A percentile compares a stretch with the other conserved stretches of the same genome.
Conservation (phyloP, 73 alveolate species). For the Stentor coeruleus region DNA sequence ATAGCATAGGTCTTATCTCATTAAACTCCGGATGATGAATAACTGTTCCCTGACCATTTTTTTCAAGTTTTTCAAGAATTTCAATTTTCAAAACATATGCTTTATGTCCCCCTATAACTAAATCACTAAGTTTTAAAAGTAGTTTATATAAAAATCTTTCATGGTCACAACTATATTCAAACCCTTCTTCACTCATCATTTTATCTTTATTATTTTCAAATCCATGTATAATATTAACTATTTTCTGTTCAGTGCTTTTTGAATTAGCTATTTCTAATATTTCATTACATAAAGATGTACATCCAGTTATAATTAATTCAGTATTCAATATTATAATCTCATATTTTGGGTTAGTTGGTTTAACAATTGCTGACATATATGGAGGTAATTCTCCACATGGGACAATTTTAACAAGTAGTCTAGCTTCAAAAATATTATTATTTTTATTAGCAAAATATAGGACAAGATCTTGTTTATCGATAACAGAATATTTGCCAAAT, state of each 20-base stretch:
- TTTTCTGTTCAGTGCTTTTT: constrained; percentile 1
- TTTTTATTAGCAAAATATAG: too few relatives aligned
- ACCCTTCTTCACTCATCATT: neutral
- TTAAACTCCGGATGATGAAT: too few relatives aligned
- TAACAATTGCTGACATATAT: too few relatives aligned
- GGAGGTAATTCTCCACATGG: too few relatives aligned
- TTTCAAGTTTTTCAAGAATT: neutral
- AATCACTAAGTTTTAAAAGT: neutral
- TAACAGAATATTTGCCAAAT: too few relatives aligned
- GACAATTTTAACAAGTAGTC: too few relatives aligned
- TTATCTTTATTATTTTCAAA: neutral
- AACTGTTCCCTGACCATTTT: neutral
- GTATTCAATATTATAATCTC: too few relatives aligned
- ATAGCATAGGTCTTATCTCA: too few relatives aligned
- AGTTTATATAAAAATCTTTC: neutral
- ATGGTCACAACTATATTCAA: neutral
- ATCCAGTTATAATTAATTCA: neutral
- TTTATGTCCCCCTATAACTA: neutral
- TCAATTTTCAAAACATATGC: neutral
- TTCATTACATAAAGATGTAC: neutral
- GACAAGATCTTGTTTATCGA: too few relatives aligned
- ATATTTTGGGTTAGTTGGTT: too few relatives aligned
- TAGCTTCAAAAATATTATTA: too few relatives aligned
- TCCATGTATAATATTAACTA: neutral
- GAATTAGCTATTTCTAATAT: neutral